phyloP scores from a whole-genome alignment of 2,329 filamentous ascomycete genomes.

The Fusarium chaquense region DNA sequence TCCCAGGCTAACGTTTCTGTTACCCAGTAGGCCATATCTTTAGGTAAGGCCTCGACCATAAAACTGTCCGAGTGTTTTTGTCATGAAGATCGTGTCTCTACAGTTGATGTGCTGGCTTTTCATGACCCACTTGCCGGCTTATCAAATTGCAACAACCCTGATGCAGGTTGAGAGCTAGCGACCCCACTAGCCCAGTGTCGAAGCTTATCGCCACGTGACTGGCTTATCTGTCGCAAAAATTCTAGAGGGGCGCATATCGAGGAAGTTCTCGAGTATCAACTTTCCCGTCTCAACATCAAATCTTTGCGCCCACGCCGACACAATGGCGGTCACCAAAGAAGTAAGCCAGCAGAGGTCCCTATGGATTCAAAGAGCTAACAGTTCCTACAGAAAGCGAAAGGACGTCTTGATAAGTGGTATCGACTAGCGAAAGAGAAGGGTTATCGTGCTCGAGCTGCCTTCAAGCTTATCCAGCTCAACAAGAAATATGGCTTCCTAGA shows the following conservation, averaged over 20 bases:
- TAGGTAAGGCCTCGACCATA: not conserved
- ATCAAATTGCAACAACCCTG: constrained; percentile 21
- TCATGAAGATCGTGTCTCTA: not conserved
- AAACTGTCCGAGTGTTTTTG: not conserved
- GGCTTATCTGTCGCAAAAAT: constrained; percentile 53
- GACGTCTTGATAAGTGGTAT: constrained; percentile 99
- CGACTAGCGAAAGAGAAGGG: constrained; percentile 98
- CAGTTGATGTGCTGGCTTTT: not conserved
- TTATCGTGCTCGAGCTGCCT: constrained; percentile 93
- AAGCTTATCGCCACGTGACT: constrained; percentile 53
- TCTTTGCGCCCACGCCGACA: constrained; percentile 20
- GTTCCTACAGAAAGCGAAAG: constrained; percentile 84
- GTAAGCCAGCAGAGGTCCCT: not conserved
- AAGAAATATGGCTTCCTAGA: constrained; percentile 99
- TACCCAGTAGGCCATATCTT: too few relatives aligned
- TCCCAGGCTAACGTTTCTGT: too few relatives aligned
- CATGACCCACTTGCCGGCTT: constrained; percentile 25
- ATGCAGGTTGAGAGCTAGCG: constrained; percentile 39
- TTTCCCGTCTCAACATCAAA: not conserved
- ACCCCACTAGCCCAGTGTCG: not conserved
- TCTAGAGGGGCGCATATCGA: constrained; percentile 45
- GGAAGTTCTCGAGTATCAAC: constrained; percentile 27
- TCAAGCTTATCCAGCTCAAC: constrained; percentile 98
- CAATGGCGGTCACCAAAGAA: constrained; percentile 95
- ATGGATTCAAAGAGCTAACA: not conserved